A percentile compares a stretch with the other conserved stretches of the same genome.
Evolutionary conservation across 768 basidiomycete genomes (phyloP).

Genomic region (Lactarius hengduanensis): DNA sequence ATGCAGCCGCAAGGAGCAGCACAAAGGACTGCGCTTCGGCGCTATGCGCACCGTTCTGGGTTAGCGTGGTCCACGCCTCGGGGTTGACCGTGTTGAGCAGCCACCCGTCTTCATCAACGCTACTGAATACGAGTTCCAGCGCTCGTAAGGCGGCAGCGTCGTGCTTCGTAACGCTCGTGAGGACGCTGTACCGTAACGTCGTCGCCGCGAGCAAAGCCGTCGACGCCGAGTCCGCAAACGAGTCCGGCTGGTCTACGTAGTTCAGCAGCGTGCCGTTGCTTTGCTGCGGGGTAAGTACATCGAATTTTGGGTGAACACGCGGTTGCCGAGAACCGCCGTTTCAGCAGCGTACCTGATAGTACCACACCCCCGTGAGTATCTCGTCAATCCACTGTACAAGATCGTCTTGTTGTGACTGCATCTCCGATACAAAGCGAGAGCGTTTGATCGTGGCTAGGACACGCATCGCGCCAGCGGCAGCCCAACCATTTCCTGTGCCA

Average conservation of each 20-base stretch:
- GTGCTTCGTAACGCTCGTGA: conserved; percentile 40
- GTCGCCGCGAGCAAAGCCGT: conserved; percentile 58
- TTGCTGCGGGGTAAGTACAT: conserved; percentile 33
- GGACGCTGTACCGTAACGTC: conserved; percentile 52
- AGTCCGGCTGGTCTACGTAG: conserved; percentile 47
- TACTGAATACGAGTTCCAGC: conserved; percentile 39
- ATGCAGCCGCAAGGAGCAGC: conserved; percentile 28
- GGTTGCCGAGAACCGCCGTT: not conserved
- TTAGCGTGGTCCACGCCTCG: conserved; percentile 4
- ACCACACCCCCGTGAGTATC: conserved; percentile 47
- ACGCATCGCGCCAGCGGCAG: conserved; percentile 63
- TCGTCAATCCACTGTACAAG: conserved; percentile 55
- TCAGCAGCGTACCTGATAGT: conserved; percentile 40
- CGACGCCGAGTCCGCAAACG: conserved; percentile 53
- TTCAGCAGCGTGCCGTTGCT: conserved; percentile 50
- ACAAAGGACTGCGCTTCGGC: conserved; percentile 30
- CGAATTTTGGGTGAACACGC: not conserved
- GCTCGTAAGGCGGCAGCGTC: conserved; percentile 45
- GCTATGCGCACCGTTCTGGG: conserved; percentile 17
- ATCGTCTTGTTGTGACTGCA: conserved; percentile 43
- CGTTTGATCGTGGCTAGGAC: conserved; percentile 54
- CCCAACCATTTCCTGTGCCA: conserved; percentile 61
- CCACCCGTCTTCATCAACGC: conserved; percentile 38
- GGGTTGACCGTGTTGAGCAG: conserved; percentile 26
- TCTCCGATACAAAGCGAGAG: conserved; percentile 40